These are phyloP conservation scores for Miamiensis avidus DNA, from an alignment of 169 alveolate genomes.

Conservation along the genomic window DNA sequence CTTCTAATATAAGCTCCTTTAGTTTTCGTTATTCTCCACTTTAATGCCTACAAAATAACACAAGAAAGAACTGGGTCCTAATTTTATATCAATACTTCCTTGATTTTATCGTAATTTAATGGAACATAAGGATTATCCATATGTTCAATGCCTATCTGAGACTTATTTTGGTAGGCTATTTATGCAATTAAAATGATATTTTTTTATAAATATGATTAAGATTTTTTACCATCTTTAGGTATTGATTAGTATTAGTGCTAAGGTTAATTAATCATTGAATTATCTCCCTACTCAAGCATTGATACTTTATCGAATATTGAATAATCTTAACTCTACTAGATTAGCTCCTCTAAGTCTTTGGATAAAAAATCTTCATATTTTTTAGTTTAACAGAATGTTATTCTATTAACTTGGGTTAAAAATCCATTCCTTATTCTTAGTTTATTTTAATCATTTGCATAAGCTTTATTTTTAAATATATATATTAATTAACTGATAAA, in stretches of 20 bases:
- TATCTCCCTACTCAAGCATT: slow-evolving; percentile 12
- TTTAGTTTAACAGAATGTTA: slow-evolving; percentile 11
- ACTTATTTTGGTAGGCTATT: slow-evolving; percentile 26
- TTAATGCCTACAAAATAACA: slow-evolving; percentile 68
- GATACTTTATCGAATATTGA: slow-evolving; percentile 40
- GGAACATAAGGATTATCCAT: slow-evolving; percentile 7
- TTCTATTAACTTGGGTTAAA: slow-evolving; percentile 16
- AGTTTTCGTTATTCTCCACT: slow-evolving; percentile 70
- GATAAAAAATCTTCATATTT: slow-evolving; percentile 24
- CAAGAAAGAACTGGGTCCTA: slow-evolving; percentile 53
- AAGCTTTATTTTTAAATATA: slow-evolving; percentile 10
- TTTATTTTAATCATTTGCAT: slow-evolving; percentile 3
- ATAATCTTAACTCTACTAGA: slow-evolving; percentile 30
- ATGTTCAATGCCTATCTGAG: not conserved
- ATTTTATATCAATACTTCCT: slow-evolving; percentile 11
- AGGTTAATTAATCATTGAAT: not conserved
- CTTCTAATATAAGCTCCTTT: slow-evolving; percentile 57
- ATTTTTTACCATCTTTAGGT: no score
- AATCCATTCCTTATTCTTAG: slow-evolving; percentile 18
- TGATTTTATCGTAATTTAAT: slow-evolving; percentile 35
- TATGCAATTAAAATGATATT: not conserved
- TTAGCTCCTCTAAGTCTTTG: slow-evolving; percentile 38
- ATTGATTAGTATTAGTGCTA: no score
- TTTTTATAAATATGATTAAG: not conserved
- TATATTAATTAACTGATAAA: slow-evolving; percentile 2